These are phyloP conservation scores for Gossypium anomalum DNA, from an alignment of 345 rosid genomes.

Conservation along the genomic window DNA sequence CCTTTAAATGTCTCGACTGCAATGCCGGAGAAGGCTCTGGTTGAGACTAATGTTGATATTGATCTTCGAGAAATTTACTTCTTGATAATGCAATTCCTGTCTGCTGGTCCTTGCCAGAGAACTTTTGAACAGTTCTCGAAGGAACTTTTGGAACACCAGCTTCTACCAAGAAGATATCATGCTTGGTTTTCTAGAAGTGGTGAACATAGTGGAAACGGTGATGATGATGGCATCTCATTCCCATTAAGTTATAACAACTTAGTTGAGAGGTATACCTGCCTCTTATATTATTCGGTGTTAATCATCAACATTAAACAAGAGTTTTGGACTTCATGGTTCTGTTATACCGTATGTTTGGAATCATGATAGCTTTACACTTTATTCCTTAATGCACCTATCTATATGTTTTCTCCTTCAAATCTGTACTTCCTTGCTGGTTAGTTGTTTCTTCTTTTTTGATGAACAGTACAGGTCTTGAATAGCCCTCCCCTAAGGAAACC, in stretches of 20 bases:
- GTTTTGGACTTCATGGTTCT: constrained; percentile 13
- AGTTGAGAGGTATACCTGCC: constrained; percentile 54
- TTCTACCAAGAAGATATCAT: constrained; percentile 94
- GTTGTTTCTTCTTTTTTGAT: background rate
- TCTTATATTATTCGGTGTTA: background rate
- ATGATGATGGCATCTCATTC: constrained; percentile 71
- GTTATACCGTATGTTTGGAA: background rate
- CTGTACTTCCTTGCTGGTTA: background rate
- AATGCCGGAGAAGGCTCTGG: constrained; percentile 37
- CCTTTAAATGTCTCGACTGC: constrained; percentile 35
- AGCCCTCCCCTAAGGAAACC: background rate
- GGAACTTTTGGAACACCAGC: constrained; percentile 79
- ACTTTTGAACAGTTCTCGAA: constrained; percentile 53
- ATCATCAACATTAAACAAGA: background rate
- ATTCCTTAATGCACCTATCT: background rate
- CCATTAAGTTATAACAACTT: constrained; percentile 66
- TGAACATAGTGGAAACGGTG: constrained; percentile 37
- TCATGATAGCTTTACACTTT: background rate
- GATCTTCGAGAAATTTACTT: constrained; percentile 88
- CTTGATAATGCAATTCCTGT: constrained; percentile 84
- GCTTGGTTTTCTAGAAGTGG: constrained; percentile 83
- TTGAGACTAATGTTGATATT: constrained; percentile 46
- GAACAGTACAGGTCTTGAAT: constrained; percentile 9
- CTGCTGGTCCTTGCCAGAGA: constrained; percentile 74
- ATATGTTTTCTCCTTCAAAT: background rate